Base-by-base conservation (phyloP, 1,284 basidiomycete genomes). In the Exobasidium cylindrosporum region DNA sequence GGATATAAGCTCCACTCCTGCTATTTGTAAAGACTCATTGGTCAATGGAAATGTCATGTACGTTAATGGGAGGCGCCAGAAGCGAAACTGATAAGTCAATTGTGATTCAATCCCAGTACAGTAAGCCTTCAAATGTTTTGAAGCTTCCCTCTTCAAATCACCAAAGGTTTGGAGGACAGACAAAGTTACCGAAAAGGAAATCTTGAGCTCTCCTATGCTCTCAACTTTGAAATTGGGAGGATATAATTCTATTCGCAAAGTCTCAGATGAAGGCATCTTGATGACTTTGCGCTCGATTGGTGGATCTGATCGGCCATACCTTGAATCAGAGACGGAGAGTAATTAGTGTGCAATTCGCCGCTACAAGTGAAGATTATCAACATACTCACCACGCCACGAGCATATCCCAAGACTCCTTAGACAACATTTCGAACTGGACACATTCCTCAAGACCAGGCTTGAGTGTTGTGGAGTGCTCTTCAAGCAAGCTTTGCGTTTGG, bases 1-100 rank as follows among this genome's bases (percentile, higher is more conserved):
- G 30, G 53, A 40, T 13, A 80, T 57, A 13, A 72, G 52, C 62
- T 78, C 75, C 1, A 76, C 72, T 17, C 66, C 67, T n/a, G 66
- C 5, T 10, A 10, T 10, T 45, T 52, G n/a, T 10, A 57, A 30
- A 3, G 29, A 26, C 1, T 40, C 55, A 7, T 26, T 45, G 10
- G n/a, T 23, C 10, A 57, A 17, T 14, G 43, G 30, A 17, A 24
- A 14, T 7, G 10, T 17, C 10, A 47, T n/a, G 21, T 17, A n/a
- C n/a, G n/a, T 28, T 17, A 45, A 26, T 5, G 55, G 55, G 5
- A 57, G 13, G 14, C 55, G 21, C 55, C 55, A 57, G 24, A 57
- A 57, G 55, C 55, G 55, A 14, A 57, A n/a, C 29, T 44, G 23
- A 1, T 30, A 26, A 23, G 26, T 45, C 28, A 11, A 17, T 10